Evolutionary conservation across 495 filamentous ascomycete species (phyloP).

Genomic region (Penicillium lagena): DNA sequence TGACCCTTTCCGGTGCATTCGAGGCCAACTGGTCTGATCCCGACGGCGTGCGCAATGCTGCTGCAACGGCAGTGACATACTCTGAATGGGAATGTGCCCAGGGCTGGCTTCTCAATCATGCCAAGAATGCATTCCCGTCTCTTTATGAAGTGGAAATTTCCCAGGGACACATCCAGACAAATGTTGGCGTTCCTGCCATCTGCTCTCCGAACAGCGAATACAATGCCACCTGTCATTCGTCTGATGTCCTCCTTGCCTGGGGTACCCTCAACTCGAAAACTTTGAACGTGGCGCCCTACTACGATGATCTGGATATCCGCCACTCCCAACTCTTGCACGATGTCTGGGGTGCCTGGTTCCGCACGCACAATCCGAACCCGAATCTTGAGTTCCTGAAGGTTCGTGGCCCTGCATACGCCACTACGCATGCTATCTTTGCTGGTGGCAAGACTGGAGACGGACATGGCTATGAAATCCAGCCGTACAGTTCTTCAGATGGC

Average conservation of each 20-base stretch:
- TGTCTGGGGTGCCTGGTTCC: constrained; percentile 20
- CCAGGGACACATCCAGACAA: constrained; percentile 18
- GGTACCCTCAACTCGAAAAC: constrained; percentile 25
- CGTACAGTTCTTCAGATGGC: constrained; percentile 1
- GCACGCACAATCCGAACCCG: constrained; percentile 18
- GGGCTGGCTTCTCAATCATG: constrained; percentile 15
- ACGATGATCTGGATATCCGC: constrained; percentile 7
- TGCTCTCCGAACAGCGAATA: constrained; percentile 22
- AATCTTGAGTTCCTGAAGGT: constrained; percentile 5
- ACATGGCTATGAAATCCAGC: constrained; percentile 6
- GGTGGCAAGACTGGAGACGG: not conserved
- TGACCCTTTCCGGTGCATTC: constrained; percentile 12
- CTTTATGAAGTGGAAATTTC: constrained; percentile 18
- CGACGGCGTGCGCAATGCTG: constrained; percentile 13
- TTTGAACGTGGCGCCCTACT: constrained; percentile 19
- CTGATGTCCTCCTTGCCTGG: constrained; percentile 24
- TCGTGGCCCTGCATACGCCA: constrained; percentile 18
- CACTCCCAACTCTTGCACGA: constrained; percentile 24
- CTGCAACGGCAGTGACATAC: constrained; percentile 12
- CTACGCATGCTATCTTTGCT: constrained; percentile 2
- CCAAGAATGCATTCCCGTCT: constrained; percentile 7
- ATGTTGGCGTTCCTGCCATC: constrained; percentile 9
- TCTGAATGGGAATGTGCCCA: constrained; percentile 24
- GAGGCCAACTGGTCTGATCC: constrained; percentile 7
- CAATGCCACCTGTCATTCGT: constrained; percentile 24